Evolutionary conservation across 2,329 filamentous ascomycete genomes (phyloP).

Genomic region (Trichoderma polysporum): DNA sequence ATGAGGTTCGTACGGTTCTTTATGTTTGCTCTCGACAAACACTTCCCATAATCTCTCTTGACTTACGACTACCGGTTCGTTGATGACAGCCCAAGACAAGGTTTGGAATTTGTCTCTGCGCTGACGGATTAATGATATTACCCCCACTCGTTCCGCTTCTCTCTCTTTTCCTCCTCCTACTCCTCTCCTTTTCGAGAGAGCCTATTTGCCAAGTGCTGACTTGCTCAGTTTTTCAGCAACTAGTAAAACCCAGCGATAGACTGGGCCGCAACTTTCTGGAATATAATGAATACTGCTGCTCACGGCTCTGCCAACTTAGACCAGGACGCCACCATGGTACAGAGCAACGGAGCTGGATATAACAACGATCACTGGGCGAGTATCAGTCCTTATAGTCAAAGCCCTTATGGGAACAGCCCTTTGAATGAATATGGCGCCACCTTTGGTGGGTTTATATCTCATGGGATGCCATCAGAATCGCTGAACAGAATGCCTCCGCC

Average conservation of each 20-base stretch:
- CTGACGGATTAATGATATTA: constrained; percentile 16
- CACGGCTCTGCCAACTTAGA: constrained; percentile 35
- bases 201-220: constrained; percentile 17
- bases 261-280: constrained; percentile 17
- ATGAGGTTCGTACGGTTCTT: constrained; percentile 22
- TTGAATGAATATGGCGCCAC: constrained; percentile 66
- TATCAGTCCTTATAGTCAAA: constrained; percentile 64
- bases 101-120: constrained; percentile 15
- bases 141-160: constrained; percentile 11
- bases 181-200: neutral
- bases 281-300: constrained; percentile 36
- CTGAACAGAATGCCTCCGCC: constrained; percentile 57
- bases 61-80: neutral
- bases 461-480: constrained; percentile 52
- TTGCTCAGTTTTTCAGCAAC: constrained; percentile 14
- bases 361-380: constrained; percentile 54
- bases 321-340: constrained; percentile 34
- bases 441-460: constrained; percentile 55
- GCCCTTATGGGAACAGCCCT: constrained; percentile 47
- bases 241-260: constrained; percentile 17
- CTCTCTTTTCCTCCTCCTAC: neutral
- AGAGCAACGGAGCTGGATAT: constrained; percentile 35
- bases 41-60: neutral
- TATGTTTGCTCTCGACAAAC: constrained; percentile 2
- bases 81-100: constrained; percentile 14